Evolutionary conservation across 306 rosid species (phyloP).

Genomic region (peach (Prunus persica)): DNA sequence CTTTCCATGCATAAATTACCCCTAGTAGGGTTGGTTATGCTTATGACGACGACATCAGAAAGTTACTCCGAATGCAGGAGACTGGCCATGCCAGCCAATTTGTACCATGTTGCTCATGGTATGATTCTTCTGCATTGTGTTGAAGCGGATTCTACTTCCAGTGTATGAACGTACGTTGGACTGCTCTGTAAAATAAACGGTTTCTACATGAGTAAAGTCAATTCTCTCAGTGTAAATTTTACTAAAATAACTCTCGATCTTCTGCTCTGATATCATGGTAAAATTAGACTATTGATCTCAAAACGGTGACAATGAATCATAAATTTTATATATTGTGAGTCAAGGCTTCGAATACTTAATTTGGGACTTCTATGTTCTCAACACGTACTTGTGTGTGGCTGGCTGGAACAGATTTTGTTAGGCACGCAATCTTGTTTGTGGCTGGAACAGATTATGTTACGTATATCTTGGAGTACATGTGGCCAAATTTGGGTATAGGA

Average conservation of each 20-base stretch:
- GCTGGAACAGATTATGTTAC: no score
- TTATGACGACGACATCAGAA: neutral
- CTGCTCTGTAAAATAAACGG: neutral
- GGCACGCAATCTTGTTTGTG: no score
- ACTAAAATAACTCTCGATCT: neutral
- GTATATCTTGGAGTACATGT: no score
- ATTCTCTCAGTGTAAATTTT: neutral
- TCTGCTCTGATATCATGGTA: neutral
- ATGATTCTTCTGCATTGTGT: neutral
- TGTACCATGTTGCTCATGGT: neutral
- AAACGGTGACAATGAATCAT: neutral
- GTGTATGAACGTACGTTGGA: neutral
- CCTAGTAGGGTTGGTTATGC: neutral
- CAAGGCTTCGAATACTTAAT: no score
- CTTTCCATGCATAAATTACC: conserved; percentile 34
- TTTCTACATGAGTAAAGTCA: no score
- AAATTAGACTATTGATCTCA: neutral
- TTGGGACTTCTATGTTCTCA: no score
- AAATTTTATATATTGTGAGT: neutral
- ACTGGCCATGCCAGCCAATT: neutral
- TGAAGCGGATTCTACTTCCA: neutral
- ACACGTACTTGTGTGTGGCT: no score
- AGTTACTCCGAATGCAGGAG: neutral
- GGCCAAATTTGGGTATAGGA: no score
- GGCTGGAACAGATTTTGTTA: no score